Evolutionary conservation across 768 basidiomycete species (phyloP).

Genomic region (Obba rivulosa): DNA sequence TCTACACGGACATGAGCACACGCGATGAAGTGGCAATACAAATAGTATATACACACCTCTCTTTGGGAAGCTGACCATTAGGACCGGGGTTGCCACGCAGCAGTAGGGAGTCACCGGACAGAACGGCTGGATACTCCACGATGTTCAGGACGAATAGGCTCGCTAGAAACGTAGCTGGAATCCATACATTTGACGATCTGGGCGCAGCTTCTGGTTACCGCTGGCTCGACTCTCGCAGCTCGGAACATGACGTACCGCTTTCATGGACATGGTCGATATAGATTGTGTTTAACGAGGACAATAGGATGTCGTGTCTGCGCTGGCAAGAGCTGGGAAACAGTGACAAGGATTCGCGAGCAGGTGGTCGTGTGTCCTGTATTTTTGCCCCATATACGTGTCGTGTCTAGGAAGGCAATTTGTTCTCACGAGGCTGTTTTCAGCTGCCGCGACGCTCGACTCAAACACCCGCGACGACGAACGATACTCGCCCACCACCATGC

Average conservation of each 20-base stretch:
- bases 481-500: conserved; percentile 65
- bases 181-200: conserved; percentile 34
- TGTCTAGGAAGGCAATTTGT: conserved; percentile 13
- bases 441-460: background rate
- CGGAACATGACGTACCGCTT: conserved; percentile 50
- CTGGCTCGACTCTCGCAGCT: background rate
- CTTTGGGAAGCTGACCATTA: conserved; percentile 86
- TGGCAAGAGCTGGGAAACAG: background rate
- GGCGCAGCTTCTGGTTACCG: background rate
- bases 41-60: conserved; percentile 53
- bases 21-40: background rate
- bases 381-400: background rate
- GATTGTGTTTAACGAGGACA: background rate
- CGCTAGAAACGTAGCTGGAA: conserved; percentile 6
- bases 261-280: conserved; percentile 53
- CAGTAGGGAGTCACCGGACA: conserved; percentile 87
- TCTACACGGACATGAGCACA: conserved; percentile 34
- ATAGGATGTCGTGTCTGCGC: background rate
- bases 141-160: conserved; percentile 17
- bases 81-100: conserved; percentile 71
- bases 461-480: background rate
- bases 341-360: background rate
- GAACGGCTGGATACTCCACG: conserved; percentile 55
- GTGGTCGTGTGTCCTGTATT: conserved; percentile 3
- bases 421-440: background rate